phyloP scores from a whole-genome alignment of 768 basidiomycete genomes.

The Amanita rubescens region DNA sequence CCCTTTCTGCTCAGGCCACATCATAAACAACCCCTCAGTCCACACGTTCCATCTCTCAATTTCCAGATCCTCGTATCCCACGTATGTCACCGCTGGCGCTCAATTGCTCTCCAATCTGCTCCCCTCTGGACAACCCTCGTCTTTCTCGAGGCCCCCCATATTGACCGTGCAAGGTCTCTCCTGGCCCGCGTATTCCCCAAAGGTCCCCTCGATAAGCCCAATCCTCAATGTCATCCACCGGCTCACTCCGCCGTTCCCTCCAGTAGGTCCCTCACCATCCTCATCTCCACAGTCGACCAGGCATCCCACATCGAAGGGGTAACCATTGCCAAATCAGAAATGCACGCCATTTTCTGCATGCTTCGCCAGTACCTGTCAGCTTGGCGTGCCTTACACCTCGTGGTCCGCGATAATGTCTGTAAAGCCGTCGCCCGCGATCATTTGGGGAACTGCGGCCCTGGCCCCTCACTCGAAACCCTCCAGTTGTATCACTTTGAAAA shows the following conservation, averaged over 20 bases:
- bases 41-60: slow-evolving; percentile 25
- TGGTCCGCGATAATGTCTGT: slow-evolving; percentile 52
- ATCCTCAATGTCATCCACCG: too few relatives aligned
- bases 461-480: slow-evolving; percentile 48
- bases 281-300: slow-evolving; percentile 47
- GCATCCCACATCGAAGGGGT: slow-evolving; percentile 41
- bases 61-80: slow-evolving; percentile 54
- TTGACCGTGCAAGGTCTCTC: slow-evolving; percentile 39
- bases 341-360: slow-evolving; percentile 35
- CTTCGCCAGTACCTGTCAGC: slow-evolving; percentile 39
- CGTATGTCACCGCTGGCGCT: slow-evolving; percentile 51
- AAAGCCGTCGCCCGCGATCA: slow-evolving; percentile 45
- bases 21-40: slow-evolving; percentile 26
- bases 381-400: slow-evolving; percentile 56
- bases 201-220: too few relatives aligned
- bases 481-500: slow-evolving; percentile 62
- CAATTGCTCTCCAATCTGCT: slow-evolving; percentile 42
- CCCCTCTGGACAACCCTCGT: slow-evolving; percentile 50
- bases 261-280: slow-evolving; percentile 35
- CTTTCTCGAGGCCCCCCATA: slow-evolving; percentile 43
- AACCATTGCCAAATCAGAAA: slow-evolving; percentile 47
- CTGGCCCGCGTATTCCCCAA: slow-evolving; percentile 24
- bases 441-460: slow-evolving; percentile 44
- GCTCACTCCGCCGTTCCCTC: slow-evolving; percentile 15
- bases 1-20: slow-evolving; percentile 46